Evolutionary conservation across 1,284 basidiomycete genomes (phyloP), one percentile per base, ranked within the genome.

Genomic region (Ustilago tritici): DNA sequence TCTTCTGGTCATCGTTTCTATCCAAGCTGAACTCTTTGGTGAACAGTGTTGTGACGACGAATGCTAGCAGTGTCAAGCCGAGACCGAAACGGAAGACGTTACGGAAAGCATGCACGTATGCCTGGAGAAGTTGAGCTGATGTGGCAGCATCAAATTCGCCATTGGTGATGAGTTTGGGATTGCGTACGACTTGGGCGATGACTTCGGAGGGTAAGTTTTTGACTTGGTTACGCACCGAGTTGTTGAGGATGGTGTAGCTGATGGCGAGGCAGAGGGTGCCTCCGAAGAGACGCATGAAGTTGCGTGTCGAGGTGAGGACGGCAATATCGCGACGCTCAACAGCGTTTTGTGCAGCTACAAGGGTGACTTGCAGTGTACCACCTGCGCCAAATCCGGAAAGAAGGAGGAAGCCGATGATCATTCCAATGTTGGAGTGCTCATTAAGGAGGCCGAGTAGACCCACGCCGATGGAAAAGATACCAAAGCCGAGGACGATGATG

Each of bases 331-430:
- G 87, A 31, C 91, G 86, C 0, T 90, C 85, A 1, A 92, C 92
- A 28, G 91, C 91, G 0, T 91, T 91, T 80, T 92, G 92, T 4
- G 90, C 91, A 0, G 92, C 91, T 2, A 92, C 89, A 0, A 91
- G 66, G 8, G 58, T 73, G 56, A 56, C 72, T 61, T 86, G 84
- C 0, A 87, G 73, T 0, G 86, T 85, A 79, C 90, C 89, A 2
- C 92, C 92, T 14, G 91, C 90, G 1, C 93, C 93, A 1, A 89
- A 82, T 0, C 92, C 92, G 1, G 90, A 89, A 1, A 93, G 83
- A 7, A 93, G 79, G 88, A 93, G 92, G 75, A 74, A 93, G 7
- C 92, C 87, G 0, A 92, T 89, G n/a, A 92, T 84, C 1, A 89
- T 85, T 0, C 88, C 89, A 52, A 89, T 88, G 1, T 87, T 79